Evolutionary conservation across 306 rosid genomes (phyloP).

Genomic region (Cicer yamashitae): DNA sequence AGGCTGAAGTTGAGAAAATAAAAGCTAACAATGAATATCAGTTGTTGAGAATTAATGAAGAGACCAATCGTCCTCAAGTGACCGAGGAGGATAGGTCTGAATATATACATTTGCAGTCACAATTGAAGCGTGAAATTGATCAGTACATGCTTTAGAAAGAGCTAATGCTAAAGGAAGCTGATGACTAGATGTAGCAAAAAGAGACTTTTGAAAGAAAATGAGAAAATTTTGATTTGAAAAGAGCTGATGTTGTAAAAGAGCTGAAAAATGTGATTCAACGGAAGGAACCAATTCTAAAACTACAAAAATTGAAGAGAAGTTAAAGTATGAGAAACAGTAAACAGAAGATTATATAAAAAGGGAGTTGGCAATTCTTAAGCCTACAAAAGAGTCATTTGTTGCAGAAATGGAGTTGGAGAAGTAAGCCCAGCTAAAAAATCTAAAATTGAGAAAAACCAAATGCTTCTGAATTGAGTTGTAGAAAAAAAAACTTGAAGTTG

Average conservation of each 20-base stretch:
- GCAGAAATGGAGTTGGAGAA: constrained; percentile 79
- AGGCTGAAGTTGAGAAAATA: constrained; percentile 74
- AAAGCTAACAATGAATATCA: constrained; percentile 68
- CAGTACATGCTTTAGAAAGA: constrained; percentile 85
- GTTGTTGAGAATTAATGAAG: constrained; percentile 68
- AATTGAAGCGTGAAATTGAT: constrained; percentile 81
- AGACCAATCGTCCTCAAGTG: constrained; percentile 65
- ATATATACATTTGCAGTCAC: constrained; percentile 73
- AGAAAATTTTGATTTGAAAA: constrained; percentile 90
- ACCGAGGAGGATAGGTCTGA: constrained; percentile 85
- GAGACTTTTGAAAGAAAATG: constrained; percentile 94
- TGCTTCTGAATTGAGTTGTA: constrained; percentile 78
- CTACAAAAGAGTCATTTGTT: constrained; percentile 85
- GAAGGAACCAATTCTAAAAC: constrained; percentile 72
- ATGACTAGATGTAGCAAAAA: constrained; percentile 84
- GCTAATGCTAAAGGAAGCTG: constrained; percentile 79
- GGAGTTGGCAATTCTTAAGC: constrained; percentile 74
- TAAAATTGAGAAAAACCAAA: constrained; percentile 70
- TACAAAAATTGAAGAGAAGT: constrained; percentile 69
- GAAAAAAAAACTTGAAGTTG: constrained; percentile 76
- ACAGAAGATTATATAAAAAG: constrained; percentile 62
- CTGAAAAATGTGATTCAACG: constrained; percentile 62
- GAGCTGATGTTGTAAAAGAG: constrained; percentile 80
- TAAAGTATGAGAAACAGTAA: constrained; percentile 68
- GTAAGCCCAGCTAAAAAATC: constrained; percentile 67